phyloP scores from a whole-genome alignment of 75 land plant species.

The Gnetum montanum region DNA sequence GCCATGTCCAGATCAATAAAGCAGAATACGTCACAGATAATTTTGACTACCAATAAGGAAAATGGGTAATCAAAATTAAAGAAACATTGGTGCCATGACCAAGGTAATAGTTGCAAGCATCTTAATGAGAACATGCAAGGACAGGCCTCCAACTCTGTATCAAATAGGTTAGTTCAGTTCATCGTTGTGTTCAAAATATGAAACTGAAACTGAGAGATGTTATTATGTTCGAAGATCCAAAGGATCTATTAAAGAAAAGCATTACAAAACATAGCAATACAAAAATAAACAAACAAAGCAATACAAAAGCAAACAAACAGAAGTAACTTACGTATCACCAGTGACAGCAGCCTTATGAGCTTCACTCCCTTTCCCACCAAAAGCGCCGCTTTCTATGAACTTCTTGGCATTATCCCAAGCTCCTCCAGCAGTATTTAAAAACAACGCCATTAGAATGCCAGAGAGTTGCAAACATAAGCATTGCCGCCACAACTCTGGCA shows the following conservation, averaged over 20 bases:
- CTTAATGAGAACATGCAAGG: slow-evolving; percentile 93
- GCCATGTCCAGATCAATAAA: no score
- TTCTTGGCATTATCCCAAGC: slow-evolving; percentile 99
- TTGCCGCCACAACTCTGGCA: slow-evolving; percentile 90
- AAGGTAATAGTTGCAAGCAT: no score
- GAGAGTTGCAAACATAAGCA: slow-evolving; percentile 99
- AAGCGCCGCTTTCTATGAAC: slow-evolving; percentile 94
- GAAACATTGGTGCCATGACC: no score
- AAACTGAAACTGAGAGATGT: no score
- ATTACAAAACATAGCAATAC: no score
- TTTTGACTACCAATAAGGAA: no score
- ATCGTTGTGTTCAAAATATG: slow-evolving; percentile 1
- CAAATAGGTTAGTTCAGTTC: background rate
- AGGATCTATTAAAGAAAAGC: no score
- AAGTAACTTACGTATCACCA: slow-evolving; percentile 92
- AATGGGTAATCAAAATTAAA: no score
- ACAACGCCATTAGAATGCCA: slow-evolving; percentile 97
- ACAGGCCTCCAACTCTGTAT: slow-evolving; percentile 96
- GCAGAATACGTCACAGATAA: slow-evolving; percentile 96
- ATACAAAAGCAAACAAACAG: background rate
- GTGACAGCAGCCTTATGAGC: slow-evolving; percentile 96
- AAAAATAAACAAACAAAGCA: background rate
- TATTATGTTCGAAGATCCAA: no score
- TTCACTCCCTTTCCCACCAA: slow-evolving; percentile 98
- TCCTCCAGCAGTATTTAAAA: slow-evolving; percentile 96